Base-by-base conservation (phyloP, 495 filamentous ascomycete genomes). In the Penicillium silybi region DNA sequence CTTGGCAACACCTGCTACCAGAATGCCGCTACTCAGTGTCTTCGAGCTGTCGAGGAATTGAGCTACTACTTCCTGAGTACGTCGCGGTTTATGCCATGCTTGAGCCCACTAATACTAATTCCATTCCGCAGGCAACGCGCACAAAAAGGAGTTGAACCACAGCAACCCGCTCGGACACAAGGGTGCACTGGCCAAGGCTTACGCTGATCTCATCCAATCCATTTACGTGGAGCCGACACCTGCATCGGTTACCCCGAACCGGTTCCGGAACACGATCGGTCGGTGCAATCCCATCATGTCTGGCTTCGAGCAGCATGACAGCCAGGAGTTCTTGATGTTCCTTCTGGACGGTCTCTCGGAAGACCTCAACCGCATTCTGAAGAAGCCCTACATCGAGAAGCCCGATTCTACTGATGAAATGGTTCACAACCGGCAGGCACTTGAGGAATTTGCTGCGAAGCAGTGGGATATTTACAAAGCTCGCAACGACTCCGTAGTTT, bases 1-100 rank as follows among this genome's bases (percentile, higher is more conserved):
- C 70, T 97, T 22, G 93, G 93, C 16, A 98, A 98, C 59, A 97
- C 93, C 0, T 98, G 93, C 70, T 98, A 97, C 68, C 96, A 97
- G 90, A 97, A 97, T 69, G 95, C 93, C 15, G 93, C 95, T 18
- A 70, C 97, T 44, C 93, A 98, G 65, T 97, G 93, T 64, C 78
- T 98, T 35, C 82, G 91, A 29, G 92, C 86, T 55, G 88, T 96
- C 2, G 88, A 95, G 54, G 93, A 98, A 68, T 73, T 98, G 59
- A 89, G 89, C 6, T 81, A 86, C 52, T 98, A 96, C 68, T 97
- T 97, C 67, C 70, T 97, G 17, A 67, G 82, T 81, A 65, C 68
- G 80, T 72, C 11, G 15, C 4, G 22, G 22, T 6, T 3, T 56
- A n/a, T 7, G 27, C 47, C 37, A 8, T 46, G 23, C 55, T 11